Evolutionary conservation across 768 basidiomycete genomes (phyloP).

Genomic region (Mycena kentingensis): DNA sequence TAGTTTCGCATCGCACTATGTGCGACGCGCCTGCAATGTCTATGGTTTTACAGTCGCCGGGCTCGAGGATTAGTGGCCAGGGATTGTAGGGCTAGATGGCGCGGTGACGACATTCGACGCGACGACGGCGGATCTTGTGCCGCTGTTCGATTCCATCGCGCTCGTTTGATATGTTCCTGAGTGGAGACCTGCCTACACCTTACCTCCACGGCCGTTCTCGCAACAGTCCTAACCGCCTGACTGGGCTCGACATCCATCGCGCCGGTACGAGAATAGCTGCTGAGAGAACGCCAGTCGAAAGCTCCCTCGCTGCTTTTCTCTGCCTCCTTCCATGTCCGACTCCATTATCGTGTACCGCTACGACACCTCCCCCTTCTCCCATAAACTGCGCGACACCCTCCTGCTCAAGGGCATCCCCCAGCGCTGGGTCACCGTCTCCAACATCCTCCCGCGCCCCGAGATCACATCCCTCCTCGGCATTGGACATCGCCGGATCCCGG

Average conservation of each 20-base stretch:
- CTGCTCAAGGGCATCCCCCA: not conserved
- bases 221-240: no score
- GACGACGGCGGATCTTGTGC: slow-evolving; percentile 21
- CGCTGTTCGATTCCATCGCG: slow-evolving; percentile 20
- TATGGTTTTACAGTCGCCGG: slow-evolving; percentile 16
- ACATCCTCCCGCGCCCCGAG: not conserved
- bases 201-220: no score
- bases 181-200: no score
- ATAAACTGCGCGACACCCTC: not conserved
- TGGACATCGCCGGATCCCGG: not conserved
- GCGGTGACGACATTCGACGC: slow-evolving; percentile 20
- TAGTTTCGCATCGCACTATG: slow-evolving; percentile 18
- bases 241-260: no score
- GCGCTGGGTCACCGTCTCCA: not conserved
- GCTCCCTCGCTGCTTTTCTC: no score
- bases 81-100: slow-evolving; percentile 17
- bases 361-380: not conserved
- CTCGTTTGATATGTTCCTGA: not conserved
- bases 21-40: slow-evolving; percentile 16
- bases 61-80: slow-evolving; percentile 20
- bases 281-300: no score
- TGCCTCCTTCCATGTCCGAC: no score
- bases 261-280: no score
- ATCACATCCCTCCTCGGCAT: not conserved
- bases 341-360: slow-evolving; percentile 1